Conservation (phyloP, 2,329 filamentous ascomycete species). For the Colletotrichum scovillei region DNA sequence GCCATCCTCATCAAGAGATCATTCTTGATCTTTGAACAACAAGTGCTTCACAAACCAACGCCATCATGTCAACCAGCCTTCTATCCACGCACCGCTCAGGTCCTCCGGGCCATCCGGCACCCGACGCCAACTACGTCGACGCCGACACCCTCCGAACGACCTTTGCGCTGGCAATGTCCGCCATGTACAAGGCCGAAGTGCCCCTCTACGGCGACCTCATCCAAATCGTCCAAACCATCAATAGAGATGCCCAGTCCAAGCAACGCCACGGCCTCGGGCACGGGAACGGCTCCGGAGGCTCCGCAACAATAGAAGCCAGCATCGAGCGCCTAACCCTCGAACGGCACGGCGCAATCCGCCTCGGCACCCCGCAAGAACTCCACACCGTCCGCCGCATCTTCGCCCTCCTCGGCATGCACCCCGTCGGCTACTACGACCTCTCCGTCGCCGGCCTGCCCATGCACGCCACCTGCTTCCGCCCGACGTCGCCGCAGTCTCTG, state of each 20-base stretch:
- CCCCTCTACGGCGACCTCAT: conserved; percentile 48
- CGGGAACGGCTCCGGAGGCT: not conserved
- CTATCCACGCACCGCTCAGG: not conserved
- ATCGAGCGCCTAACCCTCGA: conserved; percentile 36
- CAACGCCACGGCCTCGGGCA: not conserved
- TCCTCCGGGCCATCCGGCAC: not conserved
- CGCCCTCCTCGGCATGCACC: conserved; percentile 57
- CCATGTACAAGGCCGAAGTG: conserved; percentile 49
- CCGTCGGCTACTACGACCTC: conserved; percentile 65
- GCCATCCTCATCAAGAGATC: not conserved
- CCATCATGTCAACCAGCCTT: conserved; percentile 5
- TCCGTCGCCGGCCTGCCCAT: conserved; percentile 58
- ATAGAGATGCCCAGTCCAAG: conserved; percentile 28
- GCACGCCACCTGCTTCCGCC: conserved; percentile 64
- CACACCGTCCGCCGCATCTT: conserved; percentile 56
- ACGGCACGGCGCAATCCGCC: conserved; percentile 60
- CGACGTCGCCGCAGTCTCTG: conserved; percentile 47
- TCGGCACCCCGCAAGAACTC: conserved; percentile 58
- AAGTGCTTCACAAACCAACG: not conserved
- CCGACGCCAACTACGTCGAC: conserved; percentile 23
- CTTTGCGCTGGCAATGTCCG: conserved; percentile 47
- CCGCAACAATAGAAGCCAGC: conserved; percentile 1
- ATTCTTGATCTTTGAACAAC: not conserved
- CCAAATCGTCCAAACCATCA: conserved; percentile 43
- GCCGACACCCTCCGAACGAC: conserved; percentile 39